Conservation (phyloP, 345 rosid species). For the Erodium maritimum region DNA sequence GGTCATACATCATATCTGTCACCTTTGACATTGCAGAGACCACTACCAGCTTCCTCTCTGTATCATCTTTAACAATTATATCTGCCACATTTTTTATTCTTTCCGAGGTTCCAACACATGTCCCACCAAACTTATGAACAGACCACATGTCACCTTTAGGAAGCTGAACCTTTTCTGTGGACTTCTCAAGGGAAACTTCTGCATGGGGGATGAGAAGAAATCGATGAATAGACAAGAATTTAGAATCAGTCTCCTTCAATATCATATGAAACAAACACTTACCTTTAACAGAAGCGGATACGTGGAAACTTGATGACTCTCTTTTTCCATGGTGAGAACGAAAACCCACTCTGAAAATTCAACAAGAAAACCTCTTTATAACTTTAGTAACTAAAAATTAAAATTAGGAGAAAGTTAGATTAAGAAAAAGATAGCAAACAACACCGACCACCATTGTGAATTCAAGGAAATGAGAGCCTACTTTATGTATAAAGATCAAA, state of each 20-base stretch:
- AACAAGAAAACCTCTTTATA: background rate
- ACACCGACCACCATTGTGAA: background rate
- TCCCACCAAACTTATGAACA: slow-evolving; percentile 95
- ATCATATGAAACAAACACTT: background rate
- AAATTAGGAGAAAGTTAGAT: background rate
- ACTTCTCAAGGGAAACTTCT: slow-evolving; percentile 40
- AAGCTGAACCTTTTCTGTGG: slow-evolving; percentile 33
- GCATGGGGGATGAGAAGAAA: slow-evolving; percentile 10
- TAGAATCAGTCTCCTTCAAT: background rate
- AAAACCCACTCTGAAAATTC: background rate
- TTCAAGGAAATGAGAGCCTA: too few species aligned
- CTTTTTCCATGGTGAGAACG: background rate
- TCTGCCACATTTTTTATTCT: slow-evolving; percentile 78
- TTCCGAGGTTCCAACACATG: slow-evolving; percentile 85
- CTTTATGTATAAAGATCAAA: too few species aligned
- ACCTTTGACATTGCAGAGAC: slow-evolving; percentile 99
- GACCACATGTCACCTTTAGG: slow-evolving; percentile 76
- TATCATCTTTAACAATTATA: slow-evolving; percentile 46
- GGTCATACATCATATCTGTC: slow-evolving; percentile 98
- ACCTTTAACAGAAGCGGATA: slow-evolving; percentile 19
- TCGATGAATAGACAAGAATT: background rate
- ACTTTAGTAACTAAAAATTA: background rate
- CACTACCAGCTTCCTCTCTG: slow-evolving; percentile 71
- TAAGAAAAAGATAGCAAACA: too few species aligned
- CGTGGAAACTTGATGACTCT: background rate